Percentiles rank a stretch among this genome's conserved stretches.
Evolutionary conservation across 257 asterid species (phyloP).

Genomic region (Gentiana macrophylla): DNA sequence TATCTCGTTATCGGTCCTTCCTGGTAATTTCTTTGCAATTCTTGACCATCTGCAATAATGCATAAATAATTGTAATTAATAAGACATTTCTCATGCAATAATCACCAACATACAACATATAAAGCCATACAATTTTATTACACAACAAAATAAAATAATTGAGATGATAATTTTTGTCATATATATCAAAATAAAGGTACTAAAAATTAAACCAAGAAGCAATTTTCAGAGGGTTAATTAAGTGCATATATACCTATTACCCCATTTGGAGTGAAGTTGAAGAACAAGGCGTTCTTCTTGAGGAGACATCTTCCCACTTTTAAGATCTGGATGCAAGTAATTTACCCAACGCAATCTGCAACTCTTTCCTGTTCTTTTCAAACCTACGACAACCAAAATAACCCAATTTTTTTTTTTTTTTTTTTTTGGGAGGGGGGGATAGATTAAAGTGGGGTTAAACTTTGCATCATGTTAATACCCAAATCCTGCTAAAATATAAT

Average conservation of each 20-base stretch:
- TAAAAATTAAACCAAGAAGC: too few relatives aligned
- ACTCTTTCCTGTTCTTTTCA: conserved; percentile 84
- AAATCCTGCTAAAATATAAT: conserved; percentile 19
- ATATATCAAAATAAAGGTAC: too few relatives aligned
- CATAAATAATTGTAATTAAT: too few relatives aligned
- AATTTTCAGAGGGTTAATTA: too few relatives aligned
- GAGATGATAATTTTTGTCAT: too few relatives aligned
- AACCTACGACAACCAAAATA: conserved; percentile 32
- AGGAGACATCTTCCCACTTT: conserved; percentile 75
- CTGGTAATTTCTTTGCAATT: conserved; percentile 81
- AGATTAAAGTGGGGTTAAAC: too few relatives aligned
- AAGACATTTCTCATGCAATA: too few relatives aligned
- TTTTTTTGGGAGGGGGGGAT: too few relatives aligned
- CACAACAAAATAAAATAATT: too few relatives aligned
- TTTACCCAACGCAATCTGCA: conserved; percentile 97
- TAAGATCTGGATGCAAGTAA: conserved; percentile 78
- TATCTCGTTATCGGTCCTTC: conserved; percentile 91
- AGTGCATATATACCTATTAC: conserved; percentile 45
- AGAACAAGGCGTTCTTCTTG: conserved; percentile 69
- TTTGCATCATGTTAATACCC: conserved; percentile 12
- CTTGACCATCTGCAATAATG: conserved; percentile 63
- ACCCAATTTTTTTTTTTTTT: too few relatives aligned
- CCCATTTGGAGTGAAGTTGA: conserved; percentile 77
- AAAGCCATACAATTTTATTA: too few relatives aligned
- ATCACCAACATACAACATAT: too few relatives aligned